Evolutionary conservation across 164 flowering plant species (phyloP).

Genomic region (Taxillus chinensis): DNA sequence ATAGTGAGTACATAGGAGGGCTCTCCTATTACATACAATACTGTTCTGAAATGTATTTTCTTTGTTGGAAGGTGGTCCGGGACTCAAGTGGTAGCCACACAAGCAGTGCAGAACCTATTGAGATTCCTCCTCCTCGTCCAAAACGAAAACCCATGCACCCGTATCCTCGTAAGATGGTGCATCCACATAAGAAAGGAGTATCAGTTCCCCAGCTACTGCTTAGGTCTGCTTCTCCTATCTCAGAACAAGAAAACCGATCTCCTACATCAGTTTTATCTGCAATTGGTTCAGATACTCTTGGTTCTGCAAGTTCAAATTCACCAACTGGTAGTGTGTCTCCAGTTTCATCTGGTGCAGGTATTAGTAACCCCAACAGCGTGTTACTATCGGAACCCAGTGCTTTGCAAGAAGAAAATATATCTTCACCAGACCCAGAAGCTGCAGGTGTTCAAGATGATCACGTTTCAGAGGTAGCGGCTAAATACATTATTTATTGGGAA

Average conservation of each 20-base stretch:
- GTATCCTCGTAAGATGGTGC: slow-evolving; percentile 62
- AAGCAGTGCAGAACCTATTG: slow-evolving; percentile 39
- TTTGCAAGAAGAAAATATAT: slow-evolving; percentile 20
- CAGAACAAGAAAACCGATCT: slow-evolving; percentile 38
- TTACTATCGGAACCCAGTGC: slow-evolving; percentile 13
- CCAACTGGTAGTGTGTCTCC: slow-evolving; percentile 35
- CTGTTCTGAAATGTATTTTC: neutral
- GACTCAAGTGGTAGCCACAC: slow-evolving; percentile 31
- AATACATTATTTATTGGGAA: neutral
- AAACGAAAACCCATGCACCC: slow-evolving; percentile 81
- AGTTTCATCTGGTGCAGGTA: slow-evolving; percentile 29
- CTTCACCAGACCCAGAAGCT: slow-evolving; percentile 9
- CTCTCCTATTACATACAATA: neutral
- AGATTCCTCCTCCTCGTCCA: slow-evolving; percentile 89
- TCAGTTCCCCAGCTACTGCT: slow-evolving; percentile 12
- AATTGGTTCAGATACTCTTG: slow-evolving; percentile 34
- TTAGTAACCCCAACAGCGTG: slow-evolving; percentile 11
- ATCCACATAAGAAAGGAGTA: slow-evolving; percentile 16
- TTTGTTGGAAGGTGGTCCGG: slow-evolving; percentile 33
- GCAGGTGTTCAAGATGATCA: slow-evolving; percentile 17
- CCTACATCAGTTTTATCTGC: slow-evolving; percentile 63
- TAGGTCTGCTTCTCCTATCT: slow-evolving; percentile 30
- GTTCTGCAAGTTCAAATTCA: slow-evolving; percentile 26
- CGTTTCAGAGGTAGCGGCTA: slow-evolving; percentile 23
- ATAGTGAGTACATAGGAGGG: neutral